Percentiles rank a stretch among this genome's conserved stretches.
phyloP scores from a whole-genome alignment of 345 rosid species.

The Citrus mangshanensis region DNA sequence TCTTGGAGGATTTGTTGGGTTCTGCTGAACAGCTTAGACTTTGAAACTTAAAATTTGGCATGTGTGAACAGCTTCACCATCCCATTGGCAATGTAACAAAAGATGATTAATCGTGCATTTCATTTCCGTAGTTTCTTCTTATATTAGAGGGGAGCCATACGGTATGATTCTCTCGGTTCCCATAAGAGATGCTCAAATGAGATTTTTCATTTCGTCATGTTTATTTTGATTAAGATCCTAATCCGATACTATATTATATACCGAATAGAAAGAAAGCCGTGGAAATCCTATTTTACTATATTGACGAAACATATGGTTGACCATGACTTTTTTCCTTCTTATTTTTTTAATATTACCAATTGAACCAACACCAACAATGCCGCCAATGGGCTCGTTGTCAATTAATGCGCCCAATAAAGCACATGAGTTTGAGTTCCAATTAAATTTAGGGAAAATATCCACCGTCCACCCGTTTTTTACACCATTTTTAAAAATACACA shows the following conservation, averaged over 20 bases:
- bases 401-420: too few species aligned
- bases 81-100: neutral
- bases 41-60: neutral
- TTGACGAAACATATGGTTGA: too few species aligned
- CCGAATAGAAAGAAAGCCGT: neutral
- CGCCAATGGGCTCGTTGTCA: too few species aligned
- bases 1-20: neutral
- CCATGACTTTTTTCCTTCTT: too few species aligned
- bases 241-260: neutral
- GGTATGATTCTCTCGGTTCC: neutral
- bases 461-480: too few species aligned
- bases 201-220: neutral
- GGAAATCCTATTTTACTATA: neutral
- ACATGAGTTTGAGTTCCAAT: fast-evolving
- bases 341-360: too few species aligned
- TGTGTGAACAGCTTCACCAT: neutral
- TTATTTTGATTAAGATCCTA: neutral
- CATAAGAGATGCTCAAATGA: neutral
- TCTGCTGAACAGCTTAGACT: neutral
- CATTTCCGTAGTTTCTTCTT: neutral
- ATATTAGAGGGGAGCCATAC: neutral
- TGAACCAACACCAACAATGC: too few species aligned
- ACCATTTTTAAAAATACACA: too few species aligned
- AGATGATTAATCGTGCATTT: neutral
- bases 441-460: too few species aligned